A percentile compares a stretch with the other conserved stretches of the same genome.
These are phyloP conservation scores for Phaeosphaeriaceae sp. DNA, from an alignment of 2,329 filamentous ascomycete genomes.

Conservation along the genomic window DNA sequence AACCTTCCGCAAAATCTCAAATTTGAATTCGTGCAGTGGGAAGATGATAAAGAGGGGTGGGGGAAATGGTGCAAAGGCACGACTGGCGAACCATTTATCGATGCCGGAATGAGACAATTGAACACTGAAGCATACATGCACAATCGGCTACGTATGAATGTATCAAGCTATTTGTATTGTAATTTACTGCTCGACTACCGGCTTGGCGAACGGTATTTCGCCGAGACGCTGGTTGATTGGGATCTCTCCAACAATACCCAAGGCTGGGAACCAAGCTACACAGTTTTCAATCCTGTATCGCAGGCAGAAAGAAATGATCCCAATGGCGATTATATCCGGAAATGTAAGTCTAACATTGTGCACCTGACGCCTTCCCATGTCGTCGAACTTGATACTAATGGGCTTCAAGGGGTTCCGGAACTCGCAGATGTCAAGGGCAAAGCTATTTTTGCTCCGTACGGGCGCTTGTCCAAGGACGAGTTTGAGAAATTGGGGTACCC, in stretches of 20 bases:
- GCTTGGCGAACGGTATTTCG: constrained; percentile 58
- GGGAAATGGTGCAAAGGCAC: constrained; percentile 14
- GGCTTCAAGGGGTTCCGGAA: constrained; percentile 41
- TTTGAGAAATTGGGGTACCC: constrained; percentile 58
- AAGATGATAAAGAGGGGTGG: constrained; percentile 54
- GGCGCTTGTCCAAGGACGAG: constrained; percentile 52
- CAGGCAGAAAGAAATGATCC: constrained; percentile 50
- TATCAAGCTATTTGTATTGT: constrained; percentile 55
- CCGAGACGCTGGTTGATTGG: constrained; percentile 57
- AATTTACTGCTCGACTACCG: constrained; percentile 59
- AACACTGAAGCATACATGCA: constrained; percentile 60
- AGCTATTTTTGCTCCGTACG: constrained; percentile 57
- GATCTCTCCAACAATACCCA: constrained; percentile 60
- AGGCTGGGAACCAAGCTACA: constrained; percentile 60
- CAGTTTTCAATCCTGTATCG: constrained; percentile 53
- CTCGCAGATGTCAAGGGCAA: constrained; percentile 52
- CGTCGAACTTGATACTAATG: neutral
- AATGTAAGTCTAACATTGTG: constrained; percentile 26
- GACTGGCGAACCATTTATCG: constrained; percentile 58
- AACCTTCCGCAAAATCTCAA: constrained; percentile 60
- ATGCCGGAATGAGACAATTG: constrained; percentile 60
- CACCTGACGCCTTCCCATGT: no score
- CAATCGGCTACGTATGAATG: constrained; percentile 60
- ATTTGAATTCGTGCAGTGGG: constrained; percentile 59
- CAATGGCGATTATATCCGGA: constrained; percentile 47